Evolutionary conservation across 495 filamentous ascomycete species (phyloP).

Genomic region (Annulohypoxylon bovei): DNA sequence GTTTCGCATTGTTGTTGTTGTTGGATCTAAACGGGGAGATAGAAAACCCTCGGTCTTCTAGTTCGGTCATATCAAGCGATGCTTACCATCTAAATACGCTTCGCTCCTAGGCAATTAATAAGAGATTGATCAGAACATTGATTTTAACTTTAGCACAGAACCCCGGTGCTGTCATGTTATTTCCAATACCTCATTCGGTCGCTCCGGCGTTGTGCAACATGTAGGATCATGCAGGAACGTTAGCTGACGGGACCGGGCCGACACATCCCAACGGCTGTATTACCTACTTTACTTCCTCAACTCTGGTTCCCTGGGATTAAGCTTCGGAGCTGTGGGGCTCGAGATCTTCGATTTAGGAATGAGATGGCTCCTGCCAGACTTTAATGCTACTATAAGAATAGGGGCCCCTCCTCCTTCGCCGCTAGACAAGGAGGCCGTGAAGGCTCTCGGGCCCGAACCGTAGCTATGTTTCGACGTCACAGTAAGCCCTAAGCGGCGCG

Average conservation of each 20-base stretch:
- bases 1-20: neutral
- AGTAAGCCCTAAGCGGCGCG: slow-evolving; percentile 23
- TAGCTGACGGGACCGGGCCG: neutral
- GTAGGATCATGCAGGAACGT: slow-evolving; percentile 7
- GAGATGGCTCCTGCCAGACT: neutral
- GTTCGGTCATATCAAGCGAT: neutral
- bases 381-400: neutral
- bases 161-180: neutral
- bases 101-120: neutral
- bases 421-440: neutral
- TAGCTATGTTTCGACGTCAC: slow-evolving; percentile 24
- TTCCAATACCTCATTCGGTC: neutral
- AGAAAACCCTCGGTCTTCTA: neutral
- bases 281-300: neutral
- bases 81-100: neutral
- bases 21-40: neutral
- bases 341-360: slow-evolving; percentile 2
- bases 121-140: neutral
- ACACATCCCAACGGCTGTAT: neutral
- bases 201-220: neutral
- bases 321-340: neutral
- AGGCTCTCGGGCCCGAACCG: slow-evolving; percentile 22
- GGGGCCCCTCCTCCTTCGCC: neutral
- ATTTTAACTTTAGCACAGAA: neutral
- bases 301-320: neutral